Percentiles rank a stretch among this genome's conserved stretches.
These are phyloP conservation scores for Lactarius akahatsu DNA, from an alignment of 768 basidiomycete genomes.

Conservation along the genomic window DNA sequence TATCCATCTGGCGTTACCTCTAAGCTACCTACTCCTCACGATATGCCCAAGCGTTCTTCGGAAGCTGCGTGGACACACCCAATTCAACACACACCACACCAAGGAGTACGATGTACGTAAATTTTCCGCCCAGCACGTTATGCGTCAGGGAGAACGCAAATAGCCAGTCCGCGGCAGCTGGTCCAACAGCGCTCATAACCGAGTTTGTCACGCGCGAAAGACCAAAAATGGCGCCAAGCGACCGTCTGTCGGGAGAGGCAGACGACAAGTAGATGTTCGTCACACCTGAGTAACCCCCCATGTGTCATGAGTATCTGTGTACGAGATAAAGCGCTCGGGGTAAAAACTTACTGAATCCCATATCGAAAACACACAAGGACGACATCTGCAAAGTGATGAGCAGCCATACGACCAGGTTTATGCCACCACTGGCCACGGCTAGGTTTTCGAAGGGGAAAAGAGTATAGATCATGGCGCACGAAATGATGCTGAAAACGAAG, in stretches of 20 bases:
- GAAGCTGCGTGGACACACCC: not conserved
- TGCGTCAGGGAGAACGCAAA: constrained; percentile 58
- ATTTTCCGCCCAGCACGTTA: constrained; percentile 24
- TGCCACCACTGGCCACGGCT: not conserved
- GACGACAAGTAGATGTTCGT: constrained; percentile 67
- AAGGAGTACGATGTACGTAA: not conserved
- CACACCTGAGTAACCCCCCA: constrained; percentile 47
- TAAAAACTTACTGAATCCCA: constrained; percentile 3
- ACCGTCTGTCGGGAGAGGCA: constrained; percentile 59
- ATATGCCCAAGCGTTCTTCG: not conserved
- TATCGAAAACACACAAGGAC: not conserved
- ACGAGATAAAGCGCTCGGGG: not conserved
- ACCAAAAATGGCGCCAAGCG: constrained; percentile 68
- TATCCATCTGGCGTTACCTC: not conserved
- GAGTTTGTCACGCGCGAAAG: constrained; percentile 39
- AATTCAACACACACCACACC: not conserved
- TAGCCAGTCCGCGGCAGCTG: constrained; percentile 57
- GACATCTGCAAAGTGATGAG: not conserved
- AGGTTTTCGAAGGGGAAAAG: constrained; percentile 33
- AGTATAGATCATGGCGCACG: constrained; percentile 30
- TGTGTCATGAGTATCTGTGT: not conserved
- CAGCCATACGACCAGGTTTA: not conserved
- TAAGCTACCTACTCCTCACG: not conserved
- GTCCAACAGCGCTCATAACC: constrained; percentile 47
- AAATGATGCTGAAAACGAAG: constrained; percentile 31